Percentiles rank a stretch among this genome's conserved stretches.
Evolutionary conservation across 2,329 filamentous ascomycete genomes (phyloP).

Genomic region (Aspergillus tamarii): DNA sequence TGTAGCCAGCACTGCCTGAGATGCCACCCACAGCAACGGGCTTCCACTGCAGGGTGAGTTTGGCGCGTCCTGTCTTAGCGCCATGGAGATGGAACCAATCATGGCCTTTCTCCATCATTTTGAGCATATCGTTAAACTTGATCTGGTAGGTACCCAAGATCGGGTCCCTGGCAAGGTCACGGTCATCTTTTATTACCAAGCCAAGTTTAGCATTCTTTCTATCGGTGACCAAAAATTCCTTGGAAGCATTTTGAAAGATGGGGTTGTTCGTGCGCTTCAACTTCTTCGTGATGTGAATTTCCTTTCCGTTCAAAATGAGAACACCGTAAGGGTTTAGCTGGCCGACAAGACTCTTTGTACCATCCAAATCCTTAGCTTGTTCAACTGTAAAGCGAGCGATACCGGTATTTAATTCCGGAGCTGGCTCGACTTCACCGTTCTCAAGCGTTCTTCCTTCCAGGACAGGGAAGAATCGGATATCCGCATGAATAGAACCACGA

Average conservation of each 20-base stretch:
- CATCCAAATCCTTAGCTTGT: constrained; percentile 94
- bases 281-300: constrained; percentile 85
- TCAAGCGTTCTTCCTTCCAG: constrained; percentile 67
- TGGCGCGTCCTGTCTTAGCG: constrained; percentile 79
- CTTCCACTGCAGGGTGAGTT: constrained; percentile 93
- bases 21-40: constrained; percentile 85
- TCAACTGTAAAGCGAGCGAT: constrained; percentile 92
- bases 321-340: constrained; percentile 88
- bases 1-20: constrained; percentile 78
- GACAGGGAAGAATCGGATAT: constrained; percentile 95
- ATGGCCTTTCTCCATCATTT: constrained; percentile 86
- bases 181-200: constrained; percentile 92
- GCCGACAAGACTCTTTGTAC: constrained; percentile 87
- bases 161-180: constrained; percentile 80
- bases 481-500: constrained; percentile 76
- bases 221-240: constrained; percentile 94
- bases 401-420: constrained; percentile 89
- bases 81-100: constrained; percentile 93
- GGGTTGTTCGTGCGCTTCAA: constrained; percentile 97
- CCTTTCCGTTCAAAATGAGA: constrained; percentile 87
- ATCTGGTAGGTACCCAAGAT: constrained; percentile 92
- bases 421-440: constrained; percentile 77
- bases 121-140: constrained; percentile 89
- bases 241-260: constrained; percentile 89
- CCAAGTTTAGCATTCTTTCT: constrained; percentile 88